Evolutionary conservation across 495 filamentous ascomycete species (phyloP), one percentile per base, ranked within the genome.

Genomic region (Jackrogersella multiformis): DNA sequence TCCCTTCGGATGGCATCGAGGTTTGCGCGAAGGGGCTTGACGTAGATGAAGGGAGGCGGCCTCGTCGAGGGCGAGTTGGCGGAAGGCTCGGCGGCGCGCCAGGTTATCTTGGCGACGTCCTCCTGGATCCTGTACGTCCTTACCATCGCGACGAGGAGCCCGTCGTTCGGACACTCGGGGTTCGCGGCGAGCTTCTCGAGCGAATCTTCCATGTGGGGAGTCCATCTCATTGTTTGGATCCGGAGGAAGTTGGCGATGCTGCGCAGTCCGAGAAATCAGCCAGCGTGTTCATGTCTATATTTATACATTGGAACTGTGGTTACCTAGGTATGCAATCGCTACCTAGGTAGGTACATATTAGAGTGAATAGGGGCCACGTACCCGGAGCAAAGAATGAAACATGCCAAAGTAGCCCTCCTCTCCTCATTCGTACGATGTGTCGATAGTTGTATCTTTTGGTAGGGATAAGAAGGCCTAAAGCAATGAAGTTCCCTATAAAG

Each of bases 81-180:
- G n/a, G 54, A 46, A 16, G 51, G 42, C 1, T 75, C 70, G 5
- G 52, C 20, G 1, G 51, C 49, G 9, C 56, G 44, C 61, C 64
- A 73, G 1, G 64, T 59, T 28, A 65, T 53, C 10, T 71, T 67
- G 9, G 55, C 38, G 10, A 71, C 35, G 13, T 70, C 66, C 46
- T 75, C 73, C 10, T 61, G 54, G 38, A 81, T 70, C 21, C 69
- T 66, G 15, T 75, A 75, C 18, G 77, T 68, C 48, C 71, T 77
- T 26, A 79, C 79, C 61, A 76, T 74, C 3, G 64, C 36, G 1
- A 68, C 64, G 1, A 76, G 69, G 20, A 72, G 34, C 35, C 61
- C 56, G 64, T 76, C 73, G 6, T 68, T 54, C 18, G 49, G 42
- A 23, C 66, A 69, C 32, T 74, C 68, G 5, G 73, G 65, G 2